phyloP scores from a whole-genome alignment of 2,329 filamentous ascomycete genomes.

The Paraphaeosphaeria sporulosa region DNA sequence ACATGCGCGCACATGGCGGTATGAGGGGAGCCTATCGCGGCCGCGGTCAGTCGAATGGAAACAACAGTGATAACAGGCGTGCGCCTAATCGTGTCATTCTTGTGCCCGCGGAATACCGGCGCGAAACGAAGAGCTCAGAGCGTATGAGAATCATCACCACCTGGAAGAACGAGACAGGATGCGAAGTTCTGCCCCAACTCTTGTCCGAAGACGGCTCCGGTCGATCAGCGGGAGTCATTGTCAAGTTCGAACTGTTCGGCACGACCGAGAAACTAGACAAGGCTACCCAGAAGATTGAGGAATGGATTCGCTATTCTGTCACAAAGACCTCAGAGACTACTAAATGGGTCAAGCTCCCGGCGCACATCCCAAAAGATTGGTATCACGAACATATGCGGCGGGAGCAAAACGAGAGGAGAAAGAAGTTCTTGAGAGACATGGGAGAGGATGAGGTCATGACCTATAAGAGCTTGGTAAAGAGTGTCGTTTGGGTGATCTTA shows the following conservation, averaged over 20 bases:
- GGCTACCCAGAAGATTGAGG: conserved; percentile 30
- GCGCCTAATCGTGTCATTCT: conserved; percentile 8
- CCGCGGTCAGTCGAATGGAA: neutral
- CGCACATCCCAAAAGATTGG: conserved; percentile 35
- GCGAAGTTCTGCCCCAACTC: conserved; percentile 26
- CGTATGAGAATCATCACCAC: neutral
- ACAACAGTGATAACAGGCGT: neutral
- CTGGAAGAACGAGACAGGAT: conserved; percentile 28
- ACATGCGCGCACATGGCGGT: neutral
- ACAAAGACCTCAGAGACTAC: conserved; percentile 30
- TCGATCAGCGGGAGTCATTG: conserved; percentile 18
- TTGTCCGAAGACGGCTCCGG: conserved; percentile 13
- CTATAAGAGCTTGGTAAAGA: conserved; percentile 17
- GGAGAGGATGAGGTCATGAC: conserved; percentile 14
- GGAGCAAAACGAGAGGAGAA: conserved; percentile 25
- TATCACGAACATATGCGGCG: conserved; percentile 27
- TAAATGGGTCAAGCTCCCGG: conserved; percentile 38
- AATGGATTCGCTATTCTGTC: conserved; percentile 36
- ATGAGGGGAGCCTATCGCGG: neutral
- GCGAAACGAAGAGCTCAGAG: neutral
- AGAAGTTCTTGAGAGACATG: conserved; percentile 29
- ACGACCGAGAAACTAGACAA: conserved; percentile 26
- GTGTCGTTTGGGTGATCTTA: neutral
- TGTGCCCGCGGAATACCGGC: conserved; percentile 9
- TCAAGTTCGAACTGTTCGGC: conserved; percentile 36